Percentiles rank a stretch among this genome's conserved stretches.
phyloP scores from a whole-genome alignment of 352 stramenopile genomes.

The Paralagenidium karlingii region DNA sequence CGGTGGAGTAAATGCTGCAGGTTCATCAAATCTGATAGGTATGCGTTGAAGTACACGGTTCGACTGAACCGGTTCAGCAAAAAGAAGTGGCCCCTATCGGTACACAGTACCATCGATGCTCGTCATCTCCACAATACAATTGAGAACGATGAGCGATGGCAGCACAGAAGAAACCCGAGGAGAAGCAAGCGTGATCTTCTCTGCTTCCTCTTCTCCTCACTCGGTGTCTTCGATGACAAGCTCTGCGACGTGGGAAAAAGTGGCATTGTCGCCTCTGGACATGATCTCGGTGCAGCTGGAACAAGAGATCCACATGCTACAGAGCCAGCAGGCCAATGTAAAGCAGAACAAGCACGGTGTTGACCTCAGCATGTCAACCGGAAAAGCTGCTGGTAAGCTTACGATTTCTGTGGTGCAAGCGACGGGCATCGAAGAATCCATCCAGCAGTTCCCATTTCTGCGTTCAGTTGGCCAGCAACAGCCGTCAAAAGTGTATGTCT shows the following conservation, averaged over 20 bases:
- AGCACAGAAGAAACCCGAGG: not conserved
- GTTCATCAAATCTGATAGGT: too few relatives aligned
- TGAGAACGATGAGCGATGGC: not conserved
- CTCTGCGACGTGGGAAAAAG: constrained; percentile 68
- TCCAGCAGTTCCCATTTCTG: constrained; percentile 20
- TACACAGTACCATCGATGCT: too few relatives aligned
- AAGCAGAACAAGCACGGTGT: constrained; percentile 75
- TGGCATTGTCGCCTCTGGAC: constrained; percentile 59
- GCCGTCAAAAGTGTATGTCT: constrained; percentile 33
- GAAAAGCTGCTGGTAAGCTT: constrained; percentile 41
- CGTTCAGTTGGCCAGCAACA: constrained; percentile 2
- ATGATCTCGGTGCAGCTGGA: constrained; percentile 58
- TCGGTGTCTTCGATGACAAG: constrained; percentile 30
- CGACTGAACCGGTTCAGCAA: not conserved
- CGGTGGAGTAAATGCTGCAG: too few relatives aligned
- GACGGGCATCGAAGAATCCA: constrained; percentile 16
- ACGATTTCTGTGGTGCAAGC: constrained; percentile 34
- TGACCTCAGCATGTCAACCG: constrained; percentile 33
- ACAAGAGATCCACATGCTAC: constrained; percentile 39
- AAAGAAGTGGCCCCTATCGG: too few relatives aligned
- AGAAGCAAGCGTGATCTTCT: constrained; percentile 11
- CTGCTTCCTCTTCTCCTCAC: constrained; percentile 12
- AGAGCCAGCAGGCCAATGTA: constrained; percentile 15
- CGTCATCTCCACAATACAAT: too few relatives aligned
- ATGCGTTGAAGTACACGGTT: too few relatives aligned